These are phyloP conservation scores for Calonectria pseudoturangicola DNA, from an alignment of 2,329 filamentous ascomycete genomes.

Conservation along the genomic window DNA sequence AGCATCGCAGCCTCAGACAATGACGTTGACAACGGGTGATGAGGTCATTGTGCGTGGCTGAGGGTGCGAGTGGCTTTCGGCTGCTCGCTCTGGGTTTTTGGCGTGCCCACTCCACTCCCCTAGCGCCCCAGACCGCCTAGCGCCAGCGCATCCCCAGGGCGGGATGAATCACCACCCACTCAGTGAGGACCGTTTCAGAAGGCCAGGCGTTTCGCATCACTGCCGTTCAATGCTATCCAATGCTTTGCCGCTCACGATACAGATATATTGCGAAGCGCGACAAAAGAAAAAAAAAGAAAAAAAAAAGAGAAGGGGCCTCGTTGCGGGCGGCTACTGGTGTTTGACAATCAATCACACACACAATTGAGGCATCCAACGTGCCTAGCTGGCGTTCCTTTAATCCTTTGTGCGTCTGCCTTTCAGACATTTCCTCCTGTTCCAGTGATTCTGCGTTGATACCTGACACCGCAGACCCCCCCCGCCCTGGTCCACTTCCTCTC, in stretches of 20 bases:
- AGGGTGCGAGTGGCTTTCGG: slow-evolving; percentile 26
- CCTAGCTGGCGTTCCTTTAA: not conserved
- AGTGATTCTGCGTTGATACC: slow-evolving; percentile 20
- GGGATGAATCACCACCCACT: slow-evolving; percentile 5
- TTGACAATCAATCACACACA: not conserved
- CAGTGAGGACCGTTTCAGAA: slow-evolving; percentile 9
- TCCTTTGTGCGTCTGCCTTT: not conserved
- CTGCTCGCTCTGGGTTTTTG: slow-evolving; percentile 3
- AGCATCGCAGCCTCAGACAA: slow-evolving; percentile 13
- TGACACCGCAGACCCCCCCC: not conserved
- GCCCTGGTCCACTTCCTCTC: not conserved
- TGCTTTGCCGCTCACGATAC: not conserved
- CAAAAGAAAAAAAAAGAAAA: no score
- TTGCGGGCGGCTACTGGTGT: no score
- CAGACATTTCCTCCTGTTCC: not conserved
- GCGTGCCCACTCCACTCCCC: no score
- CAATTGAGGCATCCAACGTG: slow-evolving; percentile 8
- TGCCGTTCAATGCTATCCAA: slow-evolving; percentile 7
- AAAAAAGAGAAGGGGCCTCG: no score
- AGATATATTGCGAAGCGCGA: not conserved
- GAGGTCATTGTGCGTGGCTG: slow-evolving; percentile 42
- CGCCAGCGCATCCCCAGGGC: not conserved
- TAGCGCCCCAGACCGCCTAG: not conserved
- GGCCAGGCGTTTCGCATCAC: slow-evolving; percentile 14
- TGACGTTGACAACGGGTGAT: slow-evolving; percentile 31